Percentiles rank a stretch among this genome's conserved stretches.
Conservation (phyloP, 1,139 yeast genomes). For the Nematodospora anomalae region DNA sequence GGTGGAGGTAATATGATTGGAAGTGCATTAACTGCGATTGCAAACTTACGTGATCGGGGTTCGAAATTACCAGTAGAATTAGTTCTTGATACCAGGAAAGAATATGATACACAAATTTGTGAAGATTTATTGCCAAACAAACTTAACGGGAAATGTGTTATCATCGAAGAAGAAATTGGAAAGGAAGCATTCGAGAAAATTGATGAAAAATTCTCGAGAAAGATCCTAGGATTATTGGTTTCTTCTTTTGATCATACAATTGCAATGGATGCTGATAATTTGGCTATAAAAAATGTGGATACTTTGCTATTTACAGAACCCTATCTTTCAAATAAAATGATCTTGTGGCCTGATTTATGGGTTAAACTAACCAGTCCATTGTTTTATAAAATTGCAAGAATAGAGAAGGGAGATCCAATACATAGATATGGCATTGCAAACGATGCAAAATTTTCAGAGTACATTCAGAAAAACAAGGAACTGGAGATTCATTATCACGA, state of each 20-base stretch:
- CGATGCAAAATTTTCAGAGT: slow-evolving; percentile 24
- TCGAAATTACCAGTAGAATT: slow-evolving; percentile 38
- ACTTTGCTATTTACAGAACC: slow-evolving; percentile 26
- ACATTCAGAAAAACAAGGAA: slow-evolving; percentile 19
- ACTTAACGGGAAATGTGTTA: slow-evolving; percentile 33
- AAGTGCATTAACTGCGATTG: slow-evolving; percentile 29
- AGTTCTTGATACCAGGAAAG: slow-evolving; percentile 26
- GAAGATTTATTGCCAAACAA: slow-evolving; percentile 26
- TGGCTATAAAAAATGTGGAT: slow-evolving; percentile 36
- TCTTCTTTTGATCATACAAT: slow-evolving; percentile 38
- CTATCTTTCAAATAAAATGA: slow-evolving; percentile 28
- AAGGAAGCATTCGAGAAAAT: slow-evolving; percentile 20
- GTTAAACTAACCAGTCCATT: slow-evolving; percentile 36
- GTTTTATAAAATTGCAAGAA: slow-evolving; percentile 35
- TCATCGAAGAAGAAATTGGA: slow-evolving; percentile 30
- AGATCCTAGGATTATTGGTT: slow-evolving; percentile 33
- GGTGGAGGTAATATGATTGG: slow-evolving; percentile 32
- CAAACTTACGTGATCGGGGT: slow-evolving; percentile 35
- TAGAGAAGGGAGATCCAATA: slow-evolving; percentile 30
- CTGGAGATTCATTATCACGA: slow-evolving; percentile 33
- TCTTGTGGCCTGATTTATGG: slow-evolving; percentile 44
- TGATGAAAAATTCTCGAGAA: slow-evolving; percentile 28
- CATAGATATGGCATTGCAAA: slow-evolving; percentile 33
- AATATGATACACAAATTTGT: slow-evolving; percentile 31
- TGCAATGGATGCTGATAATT: slow-evolving; percentile 36